phyloP scores from a whole-genome alignment of 2,329 filamentous ascomycete genomes.

The Paracoccidioides brasiliensis region DNA sequence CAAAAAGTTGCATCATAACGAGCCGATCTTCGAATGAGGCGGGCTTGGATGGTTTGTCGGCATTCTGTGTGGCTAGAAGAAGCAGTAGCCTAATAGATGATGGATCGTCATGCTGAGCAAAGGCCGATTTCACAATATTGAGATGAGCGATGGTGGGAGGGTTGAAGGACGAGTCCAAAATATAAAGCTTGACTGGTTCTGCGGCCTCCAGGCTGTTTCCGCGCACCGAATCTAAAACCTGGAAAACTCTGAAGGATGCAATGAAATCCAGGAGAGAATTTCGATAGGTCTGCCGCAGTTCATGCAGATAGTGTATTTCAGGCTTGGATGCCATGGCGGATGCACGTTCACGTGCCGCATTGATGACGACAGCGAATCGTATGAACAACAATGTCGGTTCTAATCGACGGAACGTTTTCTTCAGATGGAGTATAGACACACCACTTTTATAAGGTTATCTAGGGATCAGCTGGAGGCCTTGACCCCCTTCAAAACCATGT shows the following conservation, averaged over 20 bases:
- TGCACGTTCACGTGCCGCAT: neutral
- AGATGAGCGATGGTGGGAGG: slow-evolving; percentile 49
- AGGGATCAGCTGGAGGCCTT: too few species aligned
- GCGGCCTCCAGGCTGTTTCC: slow-evolving; percentile 8
- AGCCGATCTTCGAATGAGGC: slow-evolving; percentile 37
- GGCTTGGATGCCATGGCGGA: neutral
- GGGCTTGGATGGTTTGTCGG: slow-evolving; percentile 45
- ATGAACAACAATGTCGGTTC: neutral
- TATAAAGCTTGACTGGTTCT: slow-evolving; percentile 38
- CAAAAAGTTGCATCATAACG: slow-evolving; percentile 37
- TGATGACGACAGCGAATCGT: neutral
- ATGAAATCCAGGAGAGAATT: slow-evolving; percentile 33
- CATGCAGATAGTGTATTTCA: slow-evolving; percentile 12
- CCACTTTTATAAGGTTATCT: too few species aligned
- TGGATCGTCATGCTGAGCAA: slow-evolving; percentile 22
- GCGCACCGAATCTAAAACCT: slow-evolving; percentile 20
- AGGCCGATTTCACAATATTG: slow-evolving; percentile 41
- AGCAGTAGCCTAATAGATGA: slow-evolving; percentile 38
- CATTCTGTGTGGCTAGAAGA: slow-evolving; percentile 51
- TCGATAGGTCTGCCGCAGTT: slow-evolving; percentile 27
- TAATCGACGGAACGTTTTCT: neutral
- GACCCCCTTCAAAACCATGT: too few species aligned
- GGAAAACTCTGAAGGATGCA: slow-evolving; percentile 24
- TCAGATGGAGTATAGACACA: too few species aligned
- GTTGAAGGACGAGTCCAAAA: slow-evolving; percentile 55